Base-by-base conservation (phyloP, 257 asterid species). In the Petunia axillaris region DNA sequence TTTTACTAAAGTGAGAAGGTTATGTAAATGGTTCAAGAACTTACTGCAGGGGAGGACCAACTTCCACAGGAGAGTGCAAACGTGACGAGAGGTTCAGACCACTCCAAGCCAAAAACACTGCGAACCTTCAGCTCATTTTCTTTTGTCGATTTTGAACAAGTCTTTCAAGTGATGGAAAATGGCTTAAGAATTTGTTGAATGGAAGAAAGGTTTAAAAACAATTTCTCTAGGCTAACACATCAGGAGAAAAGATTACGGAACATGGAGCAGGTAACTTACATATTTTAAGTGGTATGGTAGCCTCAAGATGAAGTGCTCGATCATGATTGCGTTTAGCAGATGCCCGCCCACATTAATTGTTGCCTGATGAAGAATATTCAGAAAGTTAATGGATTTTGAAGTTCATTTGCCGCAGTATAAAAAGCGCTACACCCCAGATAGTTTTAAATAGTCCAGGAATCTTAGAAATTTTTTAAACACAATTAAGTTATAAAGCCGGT, bases 41-140 rank as follows among this genome's bases (percentile, higher is more conserved):
- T 93, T 89, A 94, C 98, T 71, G 96, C 97, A 46, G 98, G 98
- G 62, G 97, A 94, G 78, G 97, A 94, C 96, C 96, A 89, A 84
- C 97, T 90, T 81, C 98, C 98, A 58, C 97, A 93, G 48, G 97
- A 83, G 67, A 94, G 97, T 37, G 97, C 97, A 79, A 93, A 94
- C 82, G 97, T 91, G 87, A 94, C 94, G 7, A 93, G 82, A 73
- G 98, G 97, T 82, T 94, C 98, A 4, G 94, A 91, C 95, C 97
- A 93, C 81, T 93, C 97, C 88, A 94, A 83, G 38, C 97, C 93
- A 44, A 90, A 88, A 13, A 85, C 83, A 74, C 80, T 80, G 74
- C 86, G 88, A 25, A 87, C 85, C 75, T 86, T 92, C 84, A 82
- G 85, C 80, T 93, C 90, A 11, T 82, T 90, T 6, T 87, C 87